phyloP scores from a whole-genome alignment of 805 yeast species.

The Wickerhamomyces bovis region DNA sequence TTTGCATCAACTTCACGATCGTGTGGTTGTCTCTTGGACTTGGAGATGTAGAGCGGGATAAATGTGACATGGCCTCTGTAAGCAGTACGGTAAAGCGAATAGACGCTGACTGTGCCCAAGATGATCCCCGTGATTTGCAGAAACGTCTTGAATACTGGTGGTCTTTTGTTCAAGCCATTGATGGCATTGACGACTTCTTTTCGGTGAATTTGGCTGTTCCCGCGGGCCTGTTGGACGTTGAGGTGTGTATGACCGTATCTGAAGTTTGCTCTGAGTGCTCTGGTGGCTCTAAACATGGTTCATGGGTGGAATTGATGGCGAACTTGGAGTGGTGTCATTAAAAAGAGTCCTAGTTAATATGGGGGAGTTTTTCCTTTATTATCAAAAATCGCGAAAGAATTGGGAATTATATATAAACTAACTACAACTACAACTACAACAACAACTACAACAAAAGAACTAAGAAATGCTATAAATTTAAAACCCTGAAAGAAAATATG shows the following conservation, averaged over 20 bases:
- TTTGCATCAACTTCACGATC: conserved; percentile 14
- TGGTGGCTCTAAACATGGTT: conserved; percentile 3
- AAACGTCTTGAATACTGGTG: conserved; percentile 3
- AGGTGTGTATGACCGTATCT: not conserved
- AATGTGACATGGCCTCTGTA: conserved; percentile 15
- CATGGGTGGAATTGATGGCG: not conserved
- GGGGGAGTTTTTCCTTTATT: too few relatives aligned
- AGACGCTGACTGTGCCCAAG: conserved; percentile 13
- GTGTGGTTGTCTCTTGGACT: conserved; percentile 8
- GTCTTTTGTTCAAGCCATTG: conserved; percentile 3
- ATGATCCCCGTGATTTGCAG: conserved; percentile 6
- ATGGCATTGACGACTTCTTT: conserved; percentile 8
- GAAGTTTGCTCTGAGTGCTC: not conserved
- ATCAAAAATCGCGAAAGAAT: too few relatives aligned
- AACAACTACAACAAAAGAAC: too few relatives aligned
- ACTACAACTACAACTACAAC: too few relatives aligned
- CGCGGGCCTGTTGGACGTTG: not conserved
- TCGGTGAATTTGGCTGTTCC: not conserved
- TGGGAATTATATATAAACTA: too few relatives aligned
- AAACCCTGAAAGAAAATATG: not conserved
- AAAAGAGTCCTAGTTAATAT: too few relatives aligned
- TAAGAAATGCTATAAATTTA: not conserved
- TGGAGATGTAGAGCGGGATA: conserved; percentile 19
- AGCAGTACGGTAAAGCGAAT: conserved; percentile 13
- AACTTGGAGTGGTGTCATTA: too few relatives aligned